These are phyloP conservation scores for Agrocybe chaxingu DNA, from an alignment of 768 basidiomycete species.

Conservation along the genomic window DNA sequence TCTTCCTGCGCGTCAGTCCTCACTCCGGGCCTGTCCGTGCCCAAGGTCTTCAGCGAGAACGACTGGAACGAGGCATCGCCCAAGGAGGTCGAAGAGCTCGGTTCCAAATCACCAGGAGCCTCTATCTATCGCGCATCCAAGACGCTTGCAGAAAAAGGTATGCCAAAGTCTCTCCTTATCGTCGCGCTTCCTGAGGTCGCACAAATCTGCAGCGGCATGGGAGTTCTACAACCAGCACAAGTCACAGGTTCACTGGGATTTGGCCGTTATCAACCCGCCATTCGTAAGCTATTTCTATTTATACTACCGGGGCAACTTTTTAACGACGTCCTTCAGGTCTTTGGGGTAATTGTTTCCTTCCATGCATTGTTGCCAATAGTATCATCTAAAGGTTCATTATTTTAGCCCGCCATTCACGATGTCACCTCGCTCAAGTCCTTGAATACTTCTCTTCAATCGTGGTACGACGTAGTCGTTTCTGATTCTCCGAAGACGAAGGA, in stretches of 20 bases:
- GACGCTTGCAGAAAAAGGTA: slow-evolving; percentile 60
- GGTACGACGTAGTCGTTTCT: slow-evolving; percentile 24
- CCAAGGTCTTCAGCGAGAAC: slow-evolving; percentile 36
- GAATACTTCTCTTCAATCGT: slow-evolving; percentile 33
- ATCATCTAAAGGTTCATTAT: not conserved
- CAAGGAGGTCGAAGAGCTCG: slow-evolving; percentile 43
- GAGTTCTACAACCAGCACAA: slow-evolving; percentile 42
- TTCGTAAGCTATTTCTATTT: slow-evolving; percentile 29
- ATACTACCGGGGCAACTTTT: not conserved
- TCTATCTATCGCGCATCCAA: slow-evolving; percentile 62
- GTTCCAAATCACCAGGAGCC: slow-evolving; percentile 34
- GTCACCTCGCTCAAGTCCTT: slow-evolving; percentile 29
- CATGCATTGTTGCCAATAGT: not conserved
- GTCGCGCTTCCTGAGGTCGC: not conserved
- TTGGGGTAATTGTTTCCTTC: slow-evolving; percentile 22
- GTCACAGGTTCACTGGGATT: slow-evolving; percentile 42
- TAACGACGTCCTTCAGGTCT: slow-evolving; percentile 19
- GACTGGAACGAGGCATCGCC: slow-evolving; percentile 62
- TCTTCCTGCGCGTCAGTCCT: slow-evolving; percentile 56
- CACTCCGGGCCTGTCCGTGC: slow-evolving; percentile 17
- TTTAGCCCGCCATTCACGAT: slow-evolving; percentile 43
- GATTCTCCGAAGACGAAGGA: slow-evolving; percentile 17
- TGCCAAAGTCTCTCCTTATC: not conserved
- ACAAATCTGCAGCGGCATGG: slow-evolving; percentile 35
- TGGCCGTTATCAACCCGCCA: slow-evolving; percentile 54